Conservation (phyloP, 208 protist species). For the Trichomonas vaginalis region DNA sequence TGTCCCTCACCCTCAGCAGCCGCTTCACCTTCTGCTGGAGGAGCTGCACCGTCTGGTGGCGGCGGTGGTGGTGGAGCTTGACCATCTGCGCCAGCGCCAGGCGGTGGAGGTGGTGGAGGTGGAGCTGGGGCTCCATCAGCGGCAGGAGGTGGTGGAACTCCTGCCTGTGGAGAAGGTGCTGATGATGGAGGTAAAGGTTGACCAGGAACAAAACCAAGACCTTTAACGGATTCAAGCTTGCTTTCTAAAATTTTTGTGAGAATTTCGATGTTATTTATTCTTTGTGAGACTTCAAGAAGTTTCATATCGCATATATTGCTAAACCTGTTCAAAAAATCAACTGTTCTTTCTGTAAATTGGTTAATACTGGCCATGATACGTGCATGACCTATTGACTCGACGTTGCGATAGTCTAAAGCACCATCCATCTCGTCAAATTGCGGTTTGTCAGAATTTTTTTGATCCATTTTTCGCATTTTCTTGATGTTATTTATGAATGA, state of each 20-base stretch:
- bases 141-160: background rate
- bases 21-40: background rate
- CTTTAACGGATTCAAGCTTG: background rate
- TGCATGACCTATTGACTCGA: background rate
- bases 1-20: background rate
- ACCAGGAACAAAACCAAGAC: background rate
- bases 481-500: no score
- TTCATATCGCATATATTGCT: background rate
- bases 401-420: background rate
- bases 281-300: background rate
- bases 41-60: background rate
- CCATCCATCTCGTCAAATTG: background rate
- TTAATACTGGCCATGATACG: background rate
- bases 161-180: background rate
- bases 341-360: background rate
- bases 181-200: background rate
- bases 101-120: background rate
- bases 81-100: background rate
- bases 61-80: background rate
- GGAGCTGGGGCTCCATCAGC: background rate
- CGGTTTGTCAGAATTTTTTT: background rate
- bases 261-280: constrained; percentile 1
- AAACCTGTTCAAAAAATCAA: constrained; percentile 2
- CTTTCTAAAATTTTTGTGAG: constrained; percentile 5
- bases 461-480: background rate